Conservation (phyloP, 345 rosid genomes). For the Populus simonii region DNA sequence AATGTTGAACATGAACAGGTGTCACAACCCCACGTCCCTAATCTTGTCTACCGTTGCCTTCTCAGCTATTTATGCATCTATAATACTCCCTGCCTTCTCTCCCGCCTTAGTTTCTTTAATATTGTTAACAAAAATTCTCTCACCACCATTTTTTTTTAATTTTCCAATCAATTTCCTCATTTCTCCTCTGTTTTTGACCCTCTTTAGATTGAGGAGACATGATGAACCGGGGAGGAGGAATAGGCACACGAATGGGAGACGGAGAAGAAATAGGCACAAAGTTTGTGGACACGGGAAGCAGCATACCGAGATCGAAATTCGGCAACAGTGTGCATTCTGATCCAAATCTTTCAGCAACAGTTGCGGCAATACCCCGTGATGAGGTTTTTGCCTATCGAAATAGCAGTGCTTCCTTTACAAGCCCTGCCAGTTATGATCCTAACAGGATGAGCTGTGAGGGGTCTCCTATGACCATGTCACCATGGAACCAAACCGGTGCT, state of each 20-base stretch:
- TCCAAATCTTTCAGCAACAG: conserved; percentile 41
- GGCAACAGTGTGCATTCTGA: conserved; percentile 37
- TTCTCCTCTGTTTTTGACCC: background rate
- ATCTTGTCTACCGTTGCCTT: conserved; percentile 3
- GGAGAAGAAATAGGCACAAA: background rate
- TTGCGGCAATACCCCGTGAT: conserved; percentile 15
- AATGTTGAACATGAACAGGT: conserved; percentile 16
- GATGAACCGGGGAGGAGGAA: conserved; percentile 24
- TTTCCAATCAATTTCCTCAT: background rate
- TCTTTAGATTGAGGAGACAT: background rate
- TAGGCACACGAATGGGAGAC: background rate
- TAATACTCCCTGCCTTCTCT: conserved; percentile 1
- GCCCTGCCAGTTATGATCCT: conserved; percentile 46
- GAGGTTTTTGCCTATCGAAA: conserved; percentile 51
- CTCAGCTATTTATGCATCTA: conserved; percentile 18
- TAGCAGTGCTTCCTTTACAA: conserved; percentile 66
- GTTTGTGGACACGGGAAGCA: conserved; percentile 11
- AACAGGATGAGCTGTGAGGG: conserved; percentile 76
- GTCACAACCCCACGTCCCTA: conserved; percentile 14
- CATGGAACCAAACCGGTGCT: conserved; percentile 79
- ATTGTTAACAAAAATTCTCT: background rate
- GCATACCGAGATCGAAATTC: conserved; percentile 31
- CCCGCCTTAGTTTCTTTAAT: conserved; percentile 25
- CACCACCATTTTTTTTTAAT: background rate
- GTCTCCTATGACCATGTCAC: conserved; percentile 94